Evolutionary conservation across 345 rosid species (phyloP).

Genomic region (Syzygium aqueum): DNA sequence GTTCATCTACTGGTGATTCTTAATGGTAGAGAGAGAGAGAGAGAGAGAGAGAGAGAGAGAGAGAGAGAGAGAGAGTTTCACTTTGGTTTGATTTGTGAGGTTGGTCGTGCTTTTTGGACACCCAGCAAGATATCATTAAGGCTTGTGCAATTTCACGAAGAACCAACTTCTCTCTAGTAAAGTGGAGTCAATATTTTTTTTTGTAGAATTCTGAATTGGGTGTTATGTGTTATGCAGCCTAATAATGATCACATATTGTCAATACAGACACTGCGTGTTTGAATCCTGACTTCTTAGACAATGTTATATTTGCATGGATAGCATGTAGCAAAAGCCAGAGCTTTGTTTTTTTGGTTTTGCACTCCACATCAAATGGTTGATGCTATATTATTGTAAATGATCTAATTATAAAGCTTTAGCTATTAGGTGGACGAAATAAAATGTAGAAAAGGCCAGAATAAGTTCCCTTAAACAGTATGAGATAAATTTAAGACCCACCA

Average conservation of each 20-base stretch:
- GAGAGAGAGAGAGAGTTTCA: not conserved
- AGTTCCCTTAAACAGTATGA: not conserved
- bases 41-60: not conserved
- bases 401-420: not conserved
- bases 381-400: not conserved
- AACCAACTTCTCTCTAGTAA: not conserved
- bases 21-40: no score
- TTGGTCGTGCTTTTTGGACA: not conserved
- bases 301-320: not conserved
- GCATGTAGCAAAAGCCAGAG: not conserved
- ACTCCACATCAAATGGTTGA: not conserved
- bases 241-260: not conserved
- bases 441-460: not conserved
- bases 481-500: not conserved
- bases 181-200: not conserved
- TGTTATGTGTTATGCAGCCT: not conserved
- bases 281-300: not conserved
- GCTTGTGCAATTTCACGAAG: not conserved
- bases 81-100: not conserved
- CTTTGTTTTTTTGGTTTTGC: not conserved
- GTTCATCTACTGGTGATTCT: not conserved
- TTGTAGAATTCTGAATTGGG: not conserved
- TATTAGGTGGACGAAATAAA: not conserved
- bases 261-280: not conserved
- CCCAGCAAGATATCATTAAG: not conserved